Evolutionary conservation across 352 stramenopile species (phyloP), one percentile per base, ranked within the genome.

Genomic region (Phytophthora boehmeriae): DNA sequence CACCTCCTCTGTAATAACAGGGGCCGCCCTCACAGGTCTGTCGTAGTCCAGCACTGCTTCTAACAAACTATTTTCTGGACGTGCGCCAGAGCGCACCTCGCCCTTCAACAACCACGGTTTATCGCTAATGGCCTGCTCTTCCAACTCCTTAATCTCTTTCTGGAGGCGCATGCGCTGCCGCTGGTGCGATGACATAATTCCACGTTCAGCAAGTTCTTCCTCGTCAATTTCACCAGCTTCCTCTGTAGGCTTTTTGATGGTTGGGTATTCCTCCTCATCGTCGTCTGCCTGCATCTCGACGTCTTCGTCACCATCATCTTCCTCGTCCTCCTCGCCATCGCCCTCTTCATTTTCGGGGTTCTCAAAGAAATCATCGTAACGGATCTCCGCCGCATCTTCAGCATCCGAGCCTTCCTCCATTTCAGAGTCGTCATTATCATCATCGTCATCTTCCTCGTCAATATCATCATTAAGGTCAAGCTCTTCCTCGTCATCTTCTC

Each of bases 41-140:
- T 98, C 90, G 64, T 98, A 98, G 71, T 98, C 93, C 39, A 97
- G 89, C 35, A 97, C 93, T 0, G 86, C 88, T 62, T 98, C 91
- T 17, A 98, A 68, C 59, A 98, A 83, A 80, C 90, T 98, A 71
- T 98, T 97, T 49, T 96, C 83, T 8, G 93, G 91, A 68, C 93
- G 90, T 28, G 86, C 83, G 11, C 76, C 83, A 0, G 85, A 93
- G 44, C 82, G 89, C 23, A 95, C 84, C 72, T 98, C 95, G 60
- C 95, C 95, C 59, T 92, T 96, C 70, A 98, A 86, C 71, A 89
- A 66, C 95, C 95, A 98, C 27, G 91, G 91, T 68, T 98, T 98
- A 54, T 98, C 92, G 4, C 84, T 76, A n/a, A 98, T 74, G 16
- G 95, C 81, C 61, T 95, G 79, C 35, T 93, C 65, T 62, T 98